Evolutionary conservation across 257 asterid species (phyloP).

Genomic region (Verbascum thapsus): DNA sequence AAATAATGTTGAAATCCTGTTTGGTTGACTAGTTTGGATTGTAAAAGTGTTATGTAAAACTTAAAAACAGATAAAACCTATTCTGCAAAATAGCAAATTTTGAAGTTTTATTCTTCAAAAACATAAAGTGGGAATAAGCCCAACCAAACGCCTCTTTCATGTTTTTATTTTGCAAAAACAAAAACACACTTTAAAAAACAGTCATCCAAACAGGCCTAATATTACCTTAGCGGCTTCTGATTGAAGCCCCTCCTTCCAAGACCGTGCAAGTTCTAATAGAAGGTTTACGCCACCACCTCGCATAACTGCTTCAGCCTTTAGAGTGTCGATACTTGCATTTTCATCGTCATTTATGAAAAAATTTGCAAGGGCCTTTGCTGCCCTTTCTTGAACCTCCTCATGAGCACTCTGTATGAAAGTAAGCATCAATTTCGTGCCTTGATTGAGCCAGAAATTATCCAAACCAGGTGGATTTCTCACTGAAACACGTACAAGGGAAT

Average conservation of each 20-base stretch:
- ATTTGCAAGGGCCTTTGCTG: conserved; percentile 79
- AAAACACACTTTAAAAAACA: not conserved
- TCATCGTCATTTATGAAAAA: conserved; percentile 83
- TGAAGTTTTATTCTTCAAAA: too few species aligned
- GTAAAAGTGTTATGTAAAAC: too few species aligned
- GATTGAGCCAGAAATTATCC: conserved; percentile 81
- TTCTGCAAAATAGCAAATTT: too few species aligned
- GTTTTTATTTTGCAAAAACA: too few species aligned
- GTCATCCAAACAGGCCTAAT: too few species aligned
- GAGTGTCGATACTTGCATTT: conserved; percentile 71
- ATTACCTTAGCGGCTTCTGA: conserved; percentile 84
- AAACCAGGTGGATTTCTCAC: conserved; percentile 60
- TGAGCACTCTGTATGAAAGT: conserved; percentile 68
- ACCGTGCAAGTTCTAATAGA: conserved; percentile 70
- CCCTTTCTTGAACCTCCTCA: conserved; percentile 91
- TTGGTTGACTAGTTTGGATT: too few species aligned
- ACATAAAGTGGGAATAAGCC: too few species aligned
- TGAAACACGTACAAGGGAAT: conserved; percentile 67
- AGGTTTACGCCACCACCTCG: conserved; percentile 64
- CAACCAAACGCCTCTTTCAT: too few species aligned
- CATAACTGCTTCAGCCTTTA: conserved; percentile 80
- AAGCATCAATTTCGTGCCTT: conserved; percentile 72
- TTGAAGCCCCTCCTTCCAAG: conserved; percentile 86
- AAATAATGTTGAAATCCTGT: too few species aligned
- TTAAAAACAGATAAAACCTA: too few species aligned